Base-by-base conservation (phyloP, 192 early-diverging fungal species). In the Gonapodya sp. region DNA sequence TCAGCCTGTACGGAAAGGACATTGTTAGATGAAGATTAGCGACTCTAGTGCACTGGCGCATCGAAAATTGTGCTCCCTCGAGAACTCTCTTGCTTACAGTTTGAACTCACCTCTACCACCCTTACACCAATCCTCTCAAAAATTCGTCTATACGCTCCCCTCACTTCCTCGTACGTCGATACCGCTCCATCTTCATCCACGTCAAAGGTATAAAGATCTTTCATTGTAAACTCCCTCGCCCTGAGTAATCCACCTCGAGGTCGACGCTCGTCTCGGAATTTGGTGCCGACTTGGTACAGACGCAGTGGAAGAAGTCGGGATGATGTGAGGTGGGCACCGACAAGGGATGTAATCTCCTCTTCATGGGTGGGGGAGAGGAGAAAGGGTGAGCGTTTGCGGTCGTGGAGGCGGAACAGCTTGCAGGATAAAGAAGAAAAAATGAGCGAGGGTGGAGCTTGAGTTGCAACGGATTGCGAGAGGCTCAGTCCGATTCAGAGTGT, bases 211-310 rank as follows among this genome's bases (percentile, higher is more conserved):
- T 97, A 96, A 82, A 97, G 83, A 85, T 97, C 96, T 84, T 96
- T 97, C 96, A 97, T 97, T n/a, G 95, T 83, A 84, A 97, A 97
- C 83, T 97, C 96, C 35, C 94, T 91, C 0, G 89, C 95, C 16
- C 96, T 87, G 73, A 97, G 87, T 31, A 97, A 83, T 2, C 96
- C 96, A 1, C 89, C 90, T 31, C 96, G 88, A 30, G 94, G 94
- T 34, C 96, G 87, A 64, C 92, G 85, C 79, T 96, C 95, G 83
- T 96, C 95, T 34, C 94, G 89, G 80, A 91, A 96, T 85, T 96
- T 96, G 36, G 89, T 87, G 8, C 75, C 75, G 2, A 94, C 93
- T 83, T 97, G 96, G 87, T 95, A 97, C 73, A 97, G 86, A 8
- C 94, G 87, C 37, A 97, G 83, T 0, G 96, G 96, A 1, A 95